Conservation (phyloP, 352 stramenopile species). For the Globisporangium emineosum region DNA sequence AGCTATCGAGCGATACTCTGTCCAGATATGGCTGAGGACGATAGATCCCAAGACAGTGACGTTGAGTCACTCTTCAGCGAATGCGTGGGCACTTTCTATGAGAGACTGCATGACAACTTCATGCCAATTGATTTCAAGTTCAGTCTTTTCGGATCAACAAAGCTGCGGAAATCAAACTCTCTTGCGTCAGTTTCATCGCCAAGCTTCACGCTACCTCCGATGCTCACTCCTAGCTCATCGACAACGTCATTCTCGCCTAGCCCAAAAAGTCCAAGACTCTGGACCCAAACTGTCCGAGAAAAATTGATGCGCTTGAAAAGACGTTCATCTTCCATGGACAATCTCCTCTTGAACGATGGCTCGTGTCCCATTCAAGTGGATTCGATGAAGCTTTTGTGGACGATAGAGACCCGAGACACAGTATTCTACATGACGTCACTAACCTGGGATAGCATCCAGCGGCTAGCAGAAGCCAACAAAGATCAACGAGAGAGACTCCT, state of each 20-base stretch:
- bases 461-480: conserved; percentile 36
- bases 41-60: conserved; percentile 21
- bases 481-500: conserved; percentile 13
- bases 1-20: conserved; percentile 46
- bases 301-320: conserved; percentile 56
- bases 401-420: conserved; percentile 65
- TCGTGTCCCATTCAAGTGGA: conserved; percentile 80
- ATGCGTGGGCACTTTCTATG: conserved; percentile 20
- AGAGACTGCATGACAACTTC: conserved; percentile 54
- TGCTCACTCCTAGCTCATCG: conserved; percentile 7
- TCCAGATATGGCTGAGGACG: conserved; percentile 17
- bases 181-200: conserved; percentile 17
- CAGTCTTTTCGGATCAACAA: conserved; percentile 21
- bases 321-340: conserved; percentile 68
- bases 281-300: conserved; percentile 51
- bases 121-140: conserved; percentile 47
- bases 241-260: conserved; percentile 16
- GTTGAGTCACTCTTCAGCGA: conserved; percentile 30
- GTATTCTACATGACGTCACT: conserved; percentile 71
- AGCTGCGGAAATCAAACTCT: conserved; percentile 23
- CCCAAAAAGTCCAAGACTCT: conserved; percentile 37
- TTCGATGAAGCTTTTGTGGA: conserved; percentile 80
- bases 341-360: conserved; percentile 64
- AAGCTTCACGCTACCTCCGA: conserved; percentile 18
- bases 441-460: conserved; percentile 43